Conservation (phyloP, 371 early-diverging fungal genomes). For the Mortierella sp. region DNA sequence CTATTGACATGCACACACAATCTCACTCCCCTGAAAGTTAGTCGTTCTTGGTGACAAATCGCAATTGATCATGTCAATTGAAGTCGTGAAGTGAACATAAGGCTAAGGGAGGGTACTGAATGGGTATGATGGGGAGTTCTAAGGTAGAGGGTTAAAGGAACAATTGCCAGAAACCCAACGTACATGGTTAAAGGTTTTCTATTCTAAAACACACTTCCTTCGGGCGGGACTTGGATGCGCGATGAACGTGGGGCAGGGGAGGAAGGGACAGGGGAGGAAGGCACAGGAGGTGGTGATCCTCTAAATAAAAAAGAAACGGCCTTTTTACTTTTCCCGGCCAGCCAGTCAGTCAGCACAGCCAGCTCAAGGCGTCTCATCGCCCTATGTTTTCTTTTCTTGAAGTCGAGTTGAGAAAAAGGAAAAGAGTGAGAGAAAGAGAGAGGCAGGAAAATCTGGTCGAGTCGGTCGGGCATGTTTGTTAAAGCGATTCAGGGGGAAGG, state of each 20-base stretch:
- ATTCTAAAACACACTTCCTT: background rate
- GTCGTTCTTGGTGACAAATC: too few species aligned
- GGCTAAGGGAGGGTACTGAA: too few species aligned
- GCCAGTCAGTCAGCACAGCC: background rate
- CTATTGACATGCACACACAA: too few species aligned
- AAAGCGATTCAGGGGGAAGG: background rate
- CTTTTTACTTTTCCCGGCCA: background rate
- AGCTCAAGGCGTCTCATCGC: background rate
- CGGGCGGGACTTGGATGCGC: background rate
- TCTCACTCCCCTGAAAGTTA: background rate
- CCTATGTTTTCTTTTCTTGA: background rate
- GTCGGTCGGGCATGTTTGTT: background rate
- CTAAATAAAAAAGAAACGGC: background rate
- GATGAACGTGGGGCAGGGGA: background rate
- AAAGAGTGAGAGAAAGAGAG: background rate
- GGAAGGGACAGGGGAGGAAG: background rate
- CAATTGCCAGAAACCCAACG: background rate
- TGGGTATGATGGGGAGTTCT: background rate
- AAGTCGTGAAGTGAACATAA: too few species aligned
- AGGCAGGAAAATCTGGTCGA: background rate
- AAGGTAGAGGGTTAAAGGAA: background rate
- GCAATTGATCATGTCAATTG: too few species aligned
- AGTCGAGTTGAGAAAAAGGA: too few species aligned
- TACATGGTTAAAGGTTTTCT: background rate
- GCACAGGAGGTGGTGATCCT: background rate